Conservation (phyloP, 1,139 yeast genomes). For the Protomyces macrosporus region DNA sequence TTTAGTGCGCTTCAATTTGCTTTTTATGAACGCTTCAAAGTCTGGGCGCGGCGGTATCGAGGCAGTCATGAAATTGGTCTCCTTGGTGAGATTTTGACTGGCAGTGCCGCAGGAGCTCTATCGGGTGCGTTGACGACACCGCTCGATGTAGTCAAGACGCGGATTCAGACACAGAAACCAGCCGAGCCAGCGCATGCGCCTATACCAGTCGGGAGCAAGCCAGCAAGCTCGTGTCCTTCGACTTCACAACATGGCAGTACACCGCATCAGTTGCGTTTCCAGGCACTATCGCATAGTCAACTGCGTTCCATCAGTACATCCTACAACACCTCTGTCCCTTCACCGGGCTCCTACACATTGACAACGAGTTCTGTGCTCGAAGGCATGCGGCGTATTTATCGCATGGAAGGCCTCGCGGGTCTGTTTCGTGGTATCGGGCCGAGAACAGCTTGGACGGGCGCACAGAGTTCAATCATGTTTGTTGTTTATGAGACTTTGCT, state of each 20-base stretch:
- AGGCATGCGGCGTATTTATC: slow-evolving; percentile 64
- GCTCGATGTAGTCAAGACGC: slow-evolving; percentile 85
- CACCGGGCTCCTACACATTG: slow-evolving; percentile 31
- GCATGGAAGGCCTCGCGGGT: slow-evolving; percentile 70
- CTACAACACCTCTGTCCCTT: slow-evolving; percentile 34
- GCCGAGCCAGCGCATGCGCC: neutral
- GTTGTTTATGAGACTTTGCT: slow-evolving; percentile 60
- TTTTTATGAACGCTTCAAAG: slow-evolving; percentile 60
- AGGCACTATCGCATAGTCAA: slow-evolving; percentile 5
- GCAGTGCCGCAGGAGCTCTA: slow-evolving; percentile 94
- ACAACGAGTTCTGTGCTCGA: slow-evolving; percentile 39
- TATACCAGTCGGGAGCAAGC: neutral
- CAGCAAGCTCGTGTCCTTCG: slow-evolving; percentile 12
- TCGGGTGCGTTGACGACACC: slow-evolving; percentile 78
- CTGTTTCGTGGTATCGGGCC: slow-evolving; percentile 95
- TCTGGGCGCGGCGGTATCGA: slow-evolving; percentile 37
- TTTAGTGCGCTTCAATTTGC: slow-evolving; percentile 95
- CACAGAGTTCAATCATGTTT: slow-evolving; percentile 92
- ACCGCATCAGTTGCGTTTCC: slow-evolving; percentile 15
- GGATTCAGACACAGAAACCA: slow-evolving; percentile 69
- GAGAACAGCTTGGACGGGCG: slow-evolving; percentile 90
- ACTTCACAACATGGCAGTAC: slow-evolving; percentile 12
- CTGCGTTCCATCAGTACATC: slow-evolving; percentile 30
- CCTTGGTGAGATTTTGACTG: slow-evolving; percentile 68
- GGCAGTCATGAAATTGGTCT: slow-evolving; percentile 45